Evolutionary conservation across 1,284 basidiomycete species (phyloP), one percentile per base, ranked within the genome.

Genomic region (Mycena sp.): DNA sequence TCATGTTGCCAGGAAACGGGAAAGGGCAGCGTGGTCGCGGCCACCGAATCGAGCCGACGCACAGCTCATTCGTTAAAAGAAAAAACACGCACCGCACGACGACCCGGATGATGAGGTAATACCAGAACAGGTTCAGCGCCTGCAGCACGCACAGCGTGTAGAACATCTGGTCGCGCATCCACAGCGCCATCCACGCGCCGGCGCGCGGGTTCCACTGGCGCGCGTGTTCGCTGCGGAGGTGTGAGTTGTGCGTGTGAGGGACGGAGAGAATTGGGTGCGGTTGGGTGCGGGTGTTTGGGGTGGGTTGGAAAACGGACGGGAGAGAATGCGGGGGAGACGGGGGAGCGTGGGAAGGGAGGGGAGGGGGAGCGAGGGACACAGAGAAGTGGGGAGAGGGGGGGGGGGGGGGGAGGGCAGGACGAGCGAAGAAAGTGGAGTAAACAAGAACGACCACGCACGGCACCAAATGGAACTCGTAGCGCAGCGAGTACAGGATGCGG

Each of bases 101-200:
- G 52, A 97, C 90, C 58, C 93, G 87, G 75, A 86, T 78, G 73
- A 96, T 94, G 49, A 94, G 81, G 76, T 83, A 88, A 75, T 93
- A 96, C 95, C 95, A 97, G 80, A 97, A 97, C 21, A 96, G 68
- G 74, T 98, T 97, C 71, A 98, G 83, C 64, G 87, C 72, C 75
- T 95, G 94, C 16, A 98, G 83, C 0, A 94, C 76, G 17, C 89
- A 71, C 59, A 98, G 81, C 1, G 94, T 91, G 0, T 76, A 68
- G 71, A 96, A 94, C 58, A 97, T 87, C 72, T 95, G 93, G 72
- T 89, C 91, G 72, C 83, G 87, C 87, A 96, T 91, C 94, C 95
- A 98, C 72, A 80, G 76, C 10, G 78, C 82, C 71, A 97, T 78
- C 83, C 91, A 96, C 9, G 85, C 84, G 16, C 92, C 94, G 25